phyloP scores from a whole-genome alignment of 78 protist species.

The Monosiga brevicollis region DNA sequence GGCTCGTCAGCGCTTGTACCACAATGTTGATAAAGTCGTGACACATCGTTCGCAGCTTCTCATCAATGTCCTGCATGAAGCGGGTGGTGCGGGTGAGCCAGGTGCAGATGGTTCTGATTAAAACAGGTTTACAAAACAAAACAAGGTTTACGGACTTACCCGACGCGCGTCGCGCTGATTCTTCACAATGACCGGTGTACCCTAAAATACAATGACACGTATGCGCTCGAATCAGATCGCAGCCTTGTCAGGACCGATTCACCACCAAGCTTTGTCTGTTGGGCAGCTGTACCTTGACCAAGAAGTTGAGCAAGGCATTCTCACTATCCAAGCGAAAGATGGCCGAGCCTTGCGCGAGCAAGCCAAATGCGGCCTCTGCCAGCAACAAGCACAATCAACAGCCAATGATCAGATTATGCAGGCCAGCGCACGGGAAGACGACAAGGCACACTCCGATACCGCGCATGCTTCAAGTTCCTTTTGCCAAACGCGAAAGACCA shows the following conservation, averaged over 20 bases:
- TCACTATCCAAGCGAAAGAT: neutral
- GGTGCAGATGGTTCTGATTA: neutral
- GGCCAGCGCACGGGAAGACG: neutral
- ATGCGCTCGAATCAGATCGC: too few species aligned
- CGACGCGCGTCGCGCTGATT: neutral
- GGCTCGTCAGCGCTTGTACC: neutral
- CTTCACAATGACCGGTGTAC: neutral
- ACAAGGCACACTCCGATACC: neutral
- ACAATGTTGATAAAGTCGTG: neutral
- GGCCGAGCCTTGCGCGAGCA: neutral
- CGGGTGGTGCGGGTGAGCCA: neutral
- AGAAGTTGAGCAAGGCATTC: neutral
- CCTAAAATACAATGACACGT: too few species aligned
- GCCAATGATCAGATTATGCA: neutral
- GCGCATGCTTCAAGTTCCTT: neutral
- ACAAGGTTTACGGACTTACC: neutral
- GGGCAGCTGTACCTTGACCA: neutral
- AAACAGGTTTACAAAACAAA: too few species aligned
- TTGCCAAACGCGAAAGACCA: too few species aligned
- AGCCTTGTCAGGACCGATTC: too few species aligned
- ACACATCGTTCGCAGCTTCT: neutral
- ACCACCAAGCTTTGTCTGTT: too few species aligned
- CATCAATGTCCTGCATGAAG: neutral
- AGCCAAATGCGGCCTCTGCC: neutral
- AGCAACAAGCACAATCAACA: neutral